Percentiles rank a stretch among this genome's conserved stretches.
These are phyloP conservation scores for Senna siamea DNA, from an alignment of 306 rosid species.

Conservation along the genomic window DNA sequence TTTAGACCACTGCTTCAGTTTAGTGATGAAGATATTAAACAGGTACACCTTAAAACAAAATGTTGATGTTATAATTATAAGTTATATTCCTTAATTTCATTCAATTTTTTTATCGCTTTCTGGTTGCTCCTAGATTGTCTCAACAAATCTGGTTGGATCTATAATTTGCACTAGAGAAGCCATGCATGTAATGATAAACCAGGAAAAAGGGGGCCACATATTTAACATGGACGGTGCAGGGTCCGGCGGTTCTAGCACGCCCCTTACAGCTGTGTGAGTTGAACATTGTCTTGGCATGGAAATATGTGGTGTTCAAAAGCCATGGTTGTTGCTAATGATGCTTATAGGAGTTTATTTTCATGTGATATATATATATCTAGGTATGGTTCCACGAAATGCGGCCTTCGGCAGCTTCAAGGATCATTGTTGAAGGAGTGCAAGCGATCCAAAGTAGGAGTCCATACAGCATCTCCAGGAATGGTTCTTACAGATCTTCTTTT, in stretches of 20 bases:
- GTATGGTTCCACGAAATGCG: conserved; percentile 95
- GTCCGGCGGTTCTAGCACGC: conserved; percentile 98
- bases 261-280: conserved; percentile 96
- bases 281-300: no score
- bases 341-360: conserved; percentile 30
- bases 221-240: conserved; percentile 99
- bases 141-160: conserved; percentile 98
- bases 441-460: conserved; percentile 85
- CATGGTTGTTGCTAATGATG: conserved; percentile 28
- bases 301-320: conserved; percentile 3
- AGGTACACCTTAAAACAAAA: conserved; percentile 55
- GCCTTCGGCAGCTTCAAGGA: conserved; percentile 93
- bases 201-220: conserved; percentile 85
- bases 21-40: conserved; percentile 85
- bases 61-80: no score
- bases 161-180: conserved; percentile 96
- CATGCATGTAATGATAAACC: conserved; percentile 73
- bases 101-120: not conserved
- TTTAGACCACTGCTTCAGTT: conserved; percentile 93
- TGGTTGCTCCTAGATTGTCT: conserved; percentile 69
- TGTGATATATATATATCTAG: conserved; percentile 53
- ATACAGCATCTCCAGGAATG: conserved; percentile 99
- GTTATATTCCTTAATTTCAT: not conserved
- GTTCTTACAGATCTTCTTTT: conserved; percentile 94
- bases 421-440: conserved; percentile 86